Base-by-base conservation (phyloP, 768 basidiomycete genomes). In the Agaricus subrufescens region DNA sequence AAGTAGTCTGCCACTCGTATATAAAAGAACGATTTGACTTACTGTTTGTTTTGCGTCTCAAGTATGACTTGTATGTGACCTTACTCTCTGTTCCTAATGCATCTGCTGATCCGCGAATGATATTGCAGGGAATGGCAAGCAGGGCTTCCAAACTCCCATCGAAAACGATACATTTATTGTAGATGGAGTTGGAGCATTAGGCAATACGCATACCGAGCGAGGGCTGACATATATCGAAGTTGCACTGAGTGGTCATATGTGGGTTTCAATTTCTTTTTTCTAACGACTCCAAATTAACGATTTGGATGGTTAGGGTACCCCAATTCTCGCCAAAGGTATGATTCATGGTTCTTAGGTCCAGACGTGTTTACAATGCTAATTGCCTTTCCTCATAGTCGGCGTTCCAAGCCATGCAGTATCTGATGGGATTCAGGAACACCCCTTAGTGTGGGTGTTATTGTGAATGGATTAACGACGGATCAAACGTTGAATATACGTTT, bases 61-160 rank as follows among this genome's bases (percentile, higher is more conserved):
- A 78, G 76, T 58, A 76, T 79, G 76, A 78, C 78, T 10, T 80
- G 67, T 56, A 46, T 19, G 55, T 56, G 8, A 34, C 37, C 23
- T 11, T 9, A 25, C 25, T 26, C 60, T 66, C 60, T 37, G 14
- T 19, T 23, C 27, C 25, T 34, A 30, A 31, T 39, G 50, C 15
- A 50, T 30, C 39, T 38, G 42, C 55, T 38, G 3, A 40, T 27
- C 23, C 5, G 29, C 12, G 3, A 46, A 81, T 81, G 5, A 4
- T 7, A 15, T 19, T 38, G 4, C 25, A 56, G 55, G 55, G 87
- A 73, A 73, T 57, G 85, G 85, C 0, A 34, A 71, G 55, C 88
- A 90, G 71, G 88, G 88, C 0, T 90, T 90, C 80, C 87, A 85
- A 59, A 83, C 76, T 0, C 86, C 85, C 4, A 86, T 88, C 46